Conservation (phyloP, 768 basidiomycete species). For the Psilocybe cyanescens region DNA sequence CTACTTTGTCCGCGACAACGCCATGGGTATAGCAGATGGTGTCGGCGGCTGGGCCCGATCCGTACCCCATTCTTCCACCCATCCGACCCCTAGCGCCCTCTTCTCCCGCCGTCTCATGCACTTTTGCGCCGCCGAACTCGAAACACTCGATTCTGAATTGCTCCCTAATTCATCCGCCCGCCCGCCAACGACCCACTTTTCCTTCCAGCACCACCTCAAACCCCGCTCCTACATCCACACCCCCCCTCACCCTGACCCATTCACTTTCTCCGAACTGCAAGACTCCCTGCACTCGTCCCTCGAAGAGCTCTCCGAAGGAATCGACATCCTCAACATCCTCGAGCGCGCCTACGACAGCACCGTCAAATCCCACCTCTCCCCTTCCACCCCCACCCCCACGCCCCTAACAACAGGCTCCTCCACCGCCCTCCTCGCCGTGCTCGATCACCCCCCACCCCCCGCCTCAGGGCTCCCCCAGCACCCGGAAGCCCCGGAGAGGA, state of each 20-base stretch:
- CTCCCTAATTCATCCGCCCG: conserved; percentile 10
- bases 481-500: conserved; percentile 19
- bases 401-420: conserved; percentile 62
- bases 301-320: conserved; percentile 69
- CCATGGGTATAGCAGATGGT: conserved; percentile 94
- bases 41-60: conserved; percentile 86
- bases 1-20: conserved; percentile 80
- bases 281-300: conserved; percentile 35
- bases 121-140: conserved; percentile 70
- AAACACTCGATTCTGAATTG: conserved; percentile 17
- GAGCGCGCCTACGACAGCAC: conserved; percentile 74
- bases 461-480: conserved; percentile 20
- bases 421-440: conserved; percentile 68
- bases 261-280: conserved; percentile 27
- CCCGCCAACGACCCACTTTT: conserved; percentile 25
- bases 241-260: conserved; percentile 5
- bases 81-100: conserved; percentile 47
- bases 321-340: conserved; percentile 70
- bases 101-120: conserved; percentile 88
- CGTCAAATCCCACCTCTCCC: conserved; percentile 59
- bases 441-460: conserved; percentile 46
- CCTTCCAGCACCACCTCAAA: conserved; percentile 31
- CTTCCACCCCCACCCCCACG: conserved; percentile 20
- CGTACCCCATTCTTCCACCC: conserved; percentile 21
- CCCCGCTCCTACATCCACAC: conserved; percentile 21